Evolutionary conservation across 2,329 filamentous ascomycete genomes (phyloP).

Genomic region (Fusarium ramigenum): DNA sequence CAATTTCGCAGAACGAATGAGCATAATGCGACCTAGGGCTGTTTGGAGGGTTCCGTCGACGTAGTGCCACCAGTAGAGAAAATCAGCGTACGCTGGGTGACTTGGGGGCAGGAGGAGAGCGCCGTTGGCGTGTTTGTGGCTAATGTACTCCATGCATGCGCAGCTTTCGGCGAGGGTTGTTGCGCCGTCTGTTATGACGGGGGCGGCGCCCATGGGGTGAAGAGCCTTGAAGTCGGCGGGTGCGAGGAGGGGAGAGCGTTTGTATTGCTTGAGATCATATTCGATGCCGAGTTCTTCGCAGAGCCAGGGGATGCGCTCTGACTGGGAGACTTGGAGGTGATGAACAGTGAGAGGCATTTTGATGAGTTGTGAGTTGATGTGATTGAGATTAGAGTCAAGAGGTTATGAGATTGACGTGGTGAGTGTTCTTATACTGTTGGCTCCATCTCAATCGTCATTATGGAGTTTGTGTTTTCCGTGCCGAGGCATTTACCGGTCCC

Average conservation of each 20-base stretch:
- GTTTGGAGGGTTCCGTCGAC: conserved; percentile 57
- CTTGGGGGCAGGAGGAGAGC: conserved; percentile 56
- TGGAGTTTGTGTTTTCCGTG: background rate
- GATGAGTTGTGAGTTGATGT: background rate
- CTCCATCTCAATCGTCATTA: background rate
- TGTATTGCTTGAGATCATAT: conserved; percentile 52
- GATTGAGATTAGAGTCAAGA: background rate
- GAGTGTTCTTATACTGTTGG: conserved; percentile 1
- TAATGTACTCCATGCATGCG: conserved; percentile 71
- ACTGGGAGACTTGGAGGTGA: conserved; percentile 67
- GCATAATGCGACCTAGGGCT: conserved; percentile 50
- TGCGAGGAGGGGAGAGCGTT: conserved; percentile 28
- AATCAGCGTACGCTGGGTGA: conserved; percentile 64
- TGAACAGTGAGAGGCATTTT: conserved; percentile 54
- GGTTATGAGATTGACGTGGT: too few relatives aligned
- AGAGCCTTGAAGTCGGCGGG: conserved; percentile 37
- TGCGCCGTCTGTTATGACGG: conserved; percentile 66
- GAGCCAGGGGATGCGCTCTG: conserved; percentile 71
- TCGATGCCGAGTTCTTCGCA: conserved; percentile 69
- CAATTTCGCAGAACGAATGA: conserved; percentile 35
- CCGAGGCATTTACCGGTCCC: conserved; percentile 25
- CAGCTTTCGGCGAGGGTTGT: conserved; percentile 66
- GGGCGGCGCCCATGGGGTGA: conserved; percentile 64
- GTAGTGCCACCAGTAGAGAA: conserved; percentile 73
- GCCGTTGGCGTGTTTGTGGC: conserved; percentile 61